These are phyloP conservation scores for Ampelomyces quisqualis DNA, from an alignment of 2,329 filamentous ascomycete genomes.

Conservation along the genomic window DNA sequence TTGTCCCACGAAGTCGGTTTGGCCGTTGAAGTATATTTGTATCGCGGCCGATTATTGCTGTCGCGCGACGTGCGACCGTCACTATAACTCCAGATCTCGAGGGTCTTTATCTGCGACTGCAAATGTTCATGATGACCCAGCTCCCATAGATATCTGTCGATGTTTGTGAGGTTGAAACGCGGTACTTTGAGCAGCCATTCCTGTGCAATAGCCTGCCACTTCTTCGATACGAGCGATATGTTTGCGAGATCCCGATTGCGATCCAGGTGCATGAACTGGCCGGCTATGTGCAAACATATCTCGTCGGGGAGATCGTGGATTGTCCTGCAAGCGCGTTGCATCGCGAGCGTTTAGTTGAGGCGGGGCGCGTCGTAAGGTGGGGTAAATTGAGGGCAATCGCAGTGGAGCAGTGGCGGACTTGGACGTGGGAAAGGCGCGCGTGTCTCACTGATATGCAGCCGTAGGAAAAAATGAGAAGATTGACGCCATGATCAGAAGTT, in stretches of 20 bases:
- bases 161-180: conserved; percentile 14
- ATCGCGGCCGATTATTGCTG: neutral
- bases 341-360: neutral
- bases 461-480: no score
- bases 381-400: no score
- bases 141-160: conserved; percentile 17
- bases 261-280: conserved; percentile 4
- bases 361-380: no score
- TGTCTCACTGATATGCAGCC: no score
- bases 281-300: conserved; percentile 14
- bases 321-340: neutral
- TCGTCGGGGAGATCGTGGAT: conserved; percentile 17
- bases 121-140: conserved; percentile 7
- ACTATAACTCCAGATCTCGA: conserved; percentile 20
- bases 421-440: no score
- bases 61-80: conserved; percentile 2
- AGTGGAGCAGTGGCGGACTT: no score
- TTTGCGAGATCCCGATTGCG: conserved; percentile 15
- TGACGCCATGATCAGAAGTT: no score
- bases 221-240: conserved; percentile 16
- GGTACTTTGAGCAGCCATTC: conserved; percentile 19
- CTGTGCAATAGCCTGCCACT: conserved; percentile 15
- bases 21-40: neutral
- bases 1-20: neutral
- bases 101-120: conserved; percentile 5